A percentile compares a stretch with the other conserved stretches of the same genome.
These are phyloP conservation scores for Xylariaceae sp. DNA, from an alignment of 2,329 filamentous ascomycete genomes.

Conservation along the genomic window DNA sequence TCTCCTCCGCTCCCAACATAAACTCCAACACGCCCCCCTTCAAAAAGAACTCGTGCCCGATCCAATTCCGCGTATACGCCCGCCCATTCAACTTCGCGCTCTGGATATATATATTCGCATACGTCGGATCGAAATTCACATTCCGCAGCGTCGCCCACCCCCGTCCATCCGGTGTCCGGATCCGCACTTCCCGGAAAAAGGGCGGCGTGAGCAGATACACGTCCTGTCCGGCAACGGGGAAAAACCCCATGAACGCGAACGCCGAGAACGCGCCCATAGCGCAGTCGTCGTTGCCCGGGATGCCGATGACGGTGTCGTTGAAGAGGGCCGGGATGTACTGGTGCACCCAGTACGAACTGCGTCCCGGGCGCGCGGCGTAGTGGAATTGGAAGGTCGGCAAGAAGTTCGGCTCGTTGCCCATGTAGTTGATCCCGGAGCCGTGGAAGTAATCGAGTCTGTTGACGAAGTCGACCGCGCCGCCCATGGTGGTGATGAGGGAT, in stretches of 20 bases:
- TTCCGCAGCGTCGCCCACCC: slow-evolving; percentile 50
- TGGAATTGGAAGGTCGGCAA: slow-evolving; percentile 54
- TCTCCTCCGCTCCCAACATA: slow-evolving; percentile 50
- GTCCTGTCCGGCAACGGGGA: slow-evolving; percentile 50
- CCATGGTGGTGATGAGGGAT: slow-evolving; percentile 41
- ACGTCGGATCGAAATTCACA: slow-evolving; percentile 30
- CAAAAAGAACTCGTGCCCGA: slow-evolving; percentile 58
- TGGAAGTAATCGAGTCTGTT: slow-evolving; percentile 62
- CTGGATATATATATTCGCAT: slow-evolving; percentile 53
- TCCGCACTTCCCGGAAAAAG: slow-evolving; percentile 45
- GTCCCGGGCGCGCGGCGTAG: slow-evolving; percentile 60
- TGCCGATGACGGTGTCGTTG: slow-evolving; percentile 56
- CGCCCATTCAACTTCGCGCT: slow-evolving; percentile 52
- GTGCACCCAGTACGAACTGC: slow-evolving; percentile 51
- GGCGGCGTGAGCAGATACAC: slow-evolving; percentile 50
- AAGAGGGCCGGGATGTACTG: slow-evolving; percentile 63
- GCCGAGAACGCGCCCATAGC: slow-evolving; percentile 51
- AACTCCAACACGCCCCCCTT: slow-evolving; percentile 57
- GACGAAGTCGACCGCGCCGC: slow-evolving; percentile 53
- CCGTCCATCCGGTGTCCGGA: slow-evolving; percentile 25
- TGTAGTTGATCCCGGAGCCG: slow-evolving; percentile 59
- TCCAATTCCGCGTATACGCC: slow-evolving; percentile 56
- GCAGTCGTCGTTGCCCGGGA: slow-evolving; percentile 53
- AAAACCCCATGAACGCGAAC: slow-evolving; percentile 49
- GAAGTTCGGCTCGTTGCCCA: slow-evolving; percentile 59